Evolutionary conservation across 352 stramenopile species (phyloP).

Genomic region (Phytophthora chlamydospora): DNA sequence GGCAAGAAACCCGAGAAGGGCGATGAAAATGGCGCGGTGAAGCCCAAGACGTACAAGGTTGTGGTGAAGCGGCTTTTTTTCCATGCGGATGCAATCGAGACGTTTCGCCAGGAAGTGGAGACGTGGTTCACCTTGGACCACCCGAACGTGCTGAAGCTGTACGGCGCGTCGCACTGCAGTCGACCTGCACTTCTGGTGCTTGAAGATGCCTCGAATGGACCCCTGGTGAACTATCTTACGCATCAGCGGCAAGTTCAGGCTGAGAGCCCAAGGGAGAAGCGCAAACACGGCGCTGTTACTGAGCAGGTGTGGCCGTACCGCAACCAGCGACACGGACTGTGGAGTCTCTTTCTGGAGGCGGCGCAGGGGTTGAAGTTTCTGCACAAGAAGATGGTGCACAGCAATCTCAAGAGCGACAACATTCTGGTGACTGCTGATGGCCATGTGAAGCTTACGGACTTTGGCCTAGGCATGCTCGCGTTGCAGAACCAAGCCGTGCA

Average conservation of each 20-base stretch:
- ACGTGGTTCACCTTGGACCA: constrained; percentile 22
- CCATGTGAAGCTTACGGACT: constrained; percentile 79
- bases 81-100: constrained; percentile 32
- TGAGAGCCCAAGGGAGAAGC: constrained; percentile 4
- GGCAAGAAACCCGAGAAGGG: constrained; percentile 15
- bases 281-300: neutral
- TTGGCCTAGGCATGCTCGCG: constrained; percentile 48
- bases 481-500: constrained; percentile 29
- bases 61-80: constrained; percentile 24
- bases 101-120: constrained; percentile 34
- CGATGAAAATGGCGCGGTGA: neutral
- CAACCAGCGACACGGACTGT: constrained; percentile 26
- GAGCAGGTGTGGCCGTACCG: constrained; percentile 7
- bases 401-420: constrained; percentile 69
- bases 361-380: constrained; percentile 72
- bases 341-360: constrained; percentile 32
- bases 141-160: constrained; percentile 27
- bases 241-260: constrained; percentile 10
- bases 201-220: constrained; percentile 16
- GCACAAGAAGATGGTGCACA: constrained; percentile 47
- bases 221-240: constrained; percentile 18
- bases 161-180: constrained; percentile 34
- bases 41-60: constrained; percentile 4
- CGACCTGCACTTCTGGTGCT: constrained; percentile 23
- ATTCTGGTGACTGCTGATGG: constrained; percentile 58